Evolutionary conservation across 2,329 filamentous ascomycete genomes (phyloP), one percentile per base, ranked within the genome.

Genomic region (Cladosporium sphaerospermum): DNA sequence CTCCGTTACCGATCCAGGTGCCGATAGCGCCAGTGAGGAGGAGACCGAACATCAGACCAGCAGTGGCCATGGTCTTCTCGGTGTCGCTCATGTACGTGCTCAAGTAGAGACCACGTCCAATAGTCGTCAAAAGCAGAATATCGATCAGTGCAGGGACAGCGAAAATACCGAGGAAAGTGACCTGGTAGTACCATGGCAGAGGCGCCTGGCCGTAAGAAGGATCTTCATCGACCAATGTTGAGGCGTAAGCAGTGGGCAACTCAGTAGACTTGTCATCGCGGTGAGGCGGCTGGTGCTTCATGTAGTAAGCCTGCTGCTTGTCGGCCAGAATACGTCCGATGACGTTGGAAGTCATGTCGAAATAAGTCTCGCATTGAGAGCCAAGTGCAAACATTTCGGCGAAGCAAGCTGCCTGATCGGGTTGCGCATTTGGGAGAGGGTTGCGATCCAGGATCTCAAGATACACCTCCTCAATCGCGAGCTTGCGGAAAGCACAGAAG

Each of bases 321-420:
- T 55, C 58, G 14, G 56, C 53, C 33, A 59, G 16, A 28, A 61
- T 55, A 14, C 50, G 51, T 16, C 59, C 59, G n/a, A 61, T 48
- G 8, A 54, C 57, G 19, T 56, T 56, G 2, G 59, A 55, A 16
- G 56, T 60, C 56, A 84, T 74, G 54, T 81, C 80, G 54, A 84
- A 82, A 61, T 83, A 84, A 1, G 77, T 73, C 55, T 83, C 80
- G 60, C 82, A 85, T 51, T 81, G 78, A 3, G 81, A 84, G 1
- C 82, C 82, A 1, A 84, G 69, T 0, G 80, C 81, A 66, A 82
- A 84, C 0, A 82, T 75, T 62, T 84, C 82, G 1, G 81, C 77
- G 59, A 84, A 84, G 6, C 80, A 80, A 32, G 80, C 81, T 11
- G 81, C 81, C 63, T 85, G 82, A 53, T 84, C 82, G 1, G 80